A percentile compares a stretch with the other conserved stretches of the same genome.
phyloP scores from a whole-genome alignment of 768 basidiomycete genomes.

The Tylopilus vinaceipallidus region DNA sequence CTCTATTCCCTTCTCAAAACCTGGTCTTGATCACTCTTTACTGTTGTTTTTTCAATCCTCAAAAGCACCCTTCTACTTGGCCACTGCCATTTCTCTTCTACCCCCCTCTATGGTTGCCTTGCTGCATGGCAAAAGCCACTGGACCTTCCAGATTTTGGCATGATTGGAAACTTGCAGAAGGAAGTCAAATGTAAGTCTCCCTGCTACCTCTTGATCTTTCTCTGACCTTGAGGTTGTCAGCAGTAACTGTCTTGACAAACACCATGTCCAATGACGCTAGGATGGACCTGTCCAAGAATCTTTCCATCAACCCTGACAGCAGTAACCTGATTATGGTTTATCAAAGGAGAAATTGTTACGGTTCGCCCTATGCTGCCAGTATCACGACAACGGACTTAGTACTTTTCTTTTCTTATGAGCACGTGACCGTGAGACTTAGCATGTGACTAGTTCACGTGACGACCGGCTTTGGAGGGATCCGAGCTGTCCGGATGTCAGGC shows the following conservation, averaged over 20 bases:
- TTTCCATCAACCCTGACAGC: constrained; percentile 89
- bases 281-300: constrained; percentile 91
- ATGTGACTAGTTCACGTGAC: too few relatives aligned
- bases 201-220: constrained; percentile 1
- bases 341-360: too few relatives aligned
- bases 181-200: constrained; percentile 77
- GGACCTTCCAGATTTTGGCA: constrained; percentile 87
- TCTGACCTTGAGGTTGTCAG: not conserved
- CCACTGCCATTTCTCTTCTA: constrained; percentile 53
- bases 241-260: constrained; percentile 90
- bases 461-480: too few relatives aligned
- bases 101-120: constrained; percentile 68
- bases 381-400: too few relatives aligned
- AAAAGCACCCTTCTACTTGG: constrained; percentile 38
- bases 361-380: too few relatives aligned
- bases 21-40: constrained; percentile 38
- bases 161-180: constrained; percentile 87
- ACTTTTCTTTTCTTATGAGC: too few relatives aligned
- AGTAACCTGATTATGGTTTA: too few relatives aligned
- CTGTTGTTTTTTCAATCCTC: constrained; percentile 33
- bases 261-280: constrained; percentile 97
- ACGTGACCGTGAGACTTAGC: too few relatives aligned
- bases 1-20: constrained; percentile 46
- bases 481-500: too few relatives aligned
- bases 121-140: constrained; percentile 79